phyloP scores from a whole-genome alignment of 768 basidiomycete genomes.

The Agrocybe praecox region DNA sequence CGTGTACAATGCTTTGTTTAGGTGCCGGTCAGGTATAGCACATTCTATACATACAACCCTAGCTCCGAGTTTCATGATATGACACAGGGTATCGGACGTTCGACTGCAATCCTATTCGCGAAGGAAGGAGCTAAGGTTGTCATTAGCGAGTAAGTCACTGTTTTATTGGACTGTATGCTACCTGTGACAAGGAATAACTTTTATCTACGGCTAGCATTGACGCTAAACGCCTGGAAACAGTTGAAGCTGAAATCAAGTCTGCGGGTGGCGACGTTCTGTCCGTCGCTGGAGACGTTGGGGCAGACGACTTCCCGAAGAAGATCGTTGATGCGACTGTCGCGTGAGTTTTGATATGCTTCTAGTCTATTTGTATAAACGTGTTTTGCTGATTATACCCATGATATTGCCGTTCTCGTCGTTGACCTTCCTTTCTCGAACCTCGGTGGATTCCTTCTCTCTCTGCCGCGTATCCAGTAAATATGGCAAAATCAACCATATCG shows the following conservation, averaged over 20 bases:
- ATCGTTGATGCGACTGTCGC: conserved; percentile 75
- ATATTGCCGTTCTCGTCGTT: background rate
- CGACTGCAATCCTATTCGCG: conserved; percentile 75
- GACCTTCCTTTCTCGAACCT: background rate
- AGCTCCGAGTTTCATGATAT: background rate
- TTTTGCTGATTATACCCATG: background rate
- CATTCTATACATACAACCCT: background rate
- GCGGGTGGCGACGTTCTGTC: conserved; percentile 74
- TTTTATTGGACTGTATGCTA: background rate
- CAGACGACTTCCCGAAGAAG: conserved; percentile 81
- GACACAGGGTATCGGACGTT: conserved; percentile 74
- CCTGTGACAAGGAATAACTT: too few species aligned
- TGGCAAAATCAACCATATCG: conserved; percentile 85
- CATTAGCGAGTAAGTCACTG: conserved; percentile 66
- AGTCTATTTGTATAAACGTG: background rate
- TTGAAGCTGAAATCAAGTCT: conserved; percentile 73
- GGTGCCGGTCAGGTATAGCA: conserved; percentile 72
- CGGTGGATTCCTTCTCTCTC: background rate
- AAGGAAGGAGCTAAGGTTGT: conserved; percentile 88
- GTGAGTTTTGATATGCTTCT: conserved; percentile 44
- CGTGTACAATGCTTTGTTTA: conserved; percentile 23
- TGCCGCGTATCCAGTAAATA: conserved; percentile 52
- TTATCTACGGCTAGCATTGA: too few species aligned
- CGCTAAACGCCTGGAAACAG: conserved; percentile 61
- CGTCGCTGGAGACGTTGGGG: conserved; percentile 80